A percentile compares a stretch with the other conserved stretches of the same genome.
phyloP scores from a whole-genome alignment of 192 early-diverging fungal genomes.

The Mortierella alpina region DNA sequence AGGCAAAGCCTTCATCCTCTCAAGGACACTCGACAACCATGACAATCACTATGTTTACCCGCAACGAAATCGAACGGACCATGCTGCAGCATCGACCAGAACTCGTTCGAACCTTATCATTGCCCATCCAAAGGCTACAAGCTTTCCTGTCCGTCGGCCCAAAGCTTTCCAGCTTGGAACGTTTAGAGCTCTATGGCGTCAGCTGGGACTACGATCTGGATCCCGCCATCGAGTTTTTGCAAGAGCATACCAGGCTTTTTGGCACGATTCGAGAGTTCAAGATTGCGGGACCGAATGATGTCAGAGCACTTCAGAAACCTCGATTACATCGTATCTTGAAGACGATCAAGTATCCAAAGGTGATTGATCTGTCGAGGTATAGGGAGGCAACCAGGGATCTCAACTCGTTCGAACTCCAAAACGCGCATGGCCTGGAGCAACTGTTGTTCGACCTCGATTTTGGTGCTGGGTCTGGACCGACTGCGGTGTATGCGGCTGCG shows the following conservation, averaged over 20 bases:
- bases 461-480: conserved; percentile 1
- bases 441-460: conserved; percentile 38
- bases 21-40: background rate
- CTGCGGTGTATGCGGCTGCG: background rate
- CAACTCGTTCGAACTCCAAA: conserved; percentile 27
- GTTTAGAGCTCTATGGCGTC: conserved; percentile 37
- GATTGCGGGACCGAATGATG: conserved; percentile 38
- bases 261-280: conserved; percentile 40
- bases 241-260: conserved; percentile 11
- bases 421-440: conserved; percentile 4
- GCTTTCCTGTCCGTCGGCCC: conserved; percentile 14
- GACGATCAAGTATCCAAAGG: conserved; percentile 15
- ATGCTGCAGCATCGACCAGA: conserved; percentile 30
- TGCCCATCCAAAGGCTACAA: conserved; percentile 25
- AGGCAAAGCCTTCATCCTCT: background rate
- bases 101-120: conserved; percentile 14
- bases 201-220: conserved; percentile 37
- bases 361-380: conserved; percentile 38
- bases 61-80: conserved; percentile 33
- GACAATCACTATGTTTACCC: conserved; percentile 43
- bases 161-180: conserved; percentile 13
- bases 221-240: conserved; percentile 21
- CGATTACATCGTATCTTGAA: conserved; percentile 13
- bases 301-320: conserved; percentile 25
- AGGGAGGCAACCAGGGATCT: conserved; percentile 41